phyloP scores from a whole-genome alignment of 495 filamentous ascomycete species.

The Oleoguttula mirabilis region DNA sequence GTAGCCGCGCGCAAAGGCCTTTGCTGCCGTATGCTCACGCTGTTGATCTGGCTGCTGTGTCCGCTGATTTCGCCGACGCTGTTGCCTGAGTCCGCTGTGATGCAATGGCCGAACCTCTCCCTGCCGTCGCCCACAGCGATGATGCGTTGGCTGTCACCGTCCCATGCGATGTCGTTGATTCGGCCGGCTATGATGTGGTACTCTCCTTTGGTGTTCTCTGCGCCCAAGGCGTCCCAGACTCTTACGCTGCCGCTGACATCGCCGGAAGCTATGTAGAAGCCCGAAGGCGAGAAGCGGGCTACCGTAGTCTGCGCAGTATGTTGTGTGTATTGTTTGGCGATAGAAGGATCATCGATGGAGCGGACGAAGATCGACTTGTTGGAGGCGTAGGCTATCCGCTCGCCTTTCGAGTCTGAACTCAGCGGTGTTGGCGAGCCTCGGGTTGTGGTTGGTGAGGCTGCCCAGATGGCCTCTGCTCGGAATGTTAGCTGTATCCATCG shows the following conservation, averaged over 20 bases:
- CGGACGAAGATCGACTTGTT: slow-evolving; percentile 94
- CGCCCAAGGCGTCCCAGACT: slow-evolving; percentile 73
- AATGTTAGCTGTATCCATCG: not conserved
- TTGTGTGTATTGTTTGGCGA: slow-evolving; percentile 74
- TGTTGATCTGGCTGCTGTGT: slow-evolving; percentile 81
- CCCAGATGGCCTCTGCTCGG: slow-evolving; percentile 53
- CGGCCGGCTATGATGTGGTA: slow-evolving; percentile 89
- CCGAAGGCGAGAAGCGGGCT: slow-evolving; percentile 86
- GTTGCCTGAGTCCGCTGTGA: slow-evolving; percentile 92
- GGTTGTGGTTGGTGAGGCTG: slow-evolving; percentile 66
- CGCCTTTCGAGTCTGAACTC: slow-evolving; percentile 78
- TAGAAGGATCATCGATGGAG: slow-evolving; percentile 74
- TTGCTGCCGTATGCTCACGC: slow-evolving; percentile 79
- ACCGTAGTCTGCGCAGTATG: slow-evolving; percentile 83
- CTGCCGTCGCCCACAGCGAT: slow-evolving; percentile 93
- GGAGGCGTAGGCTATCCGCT: slow-evolving; percentile 85
- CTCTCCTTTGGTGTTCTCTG: slow-evolving; percentile 63
- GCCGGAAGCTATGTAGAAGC: slow-evolving; percentile 90
- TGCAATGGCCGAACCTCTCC: slow-evolving; percentile 85
- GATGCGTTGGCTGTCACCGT: slow-evolving; percentile 89
- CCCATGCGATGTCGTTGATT: slow-evolving; percentile 94
- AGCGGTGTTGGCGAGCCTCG: slow-evolving; percentile 84
- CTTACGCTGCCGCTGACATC: slow-evolving; percentile 72
- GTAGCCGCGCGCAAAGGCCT: slow-evolving; percentile 82
- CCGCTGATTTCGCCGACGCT: slow-evolving; percentile 86